Base-by-base conservation (phyloP, 2,329 filamentous ascomycete genomes). In the Boeremia exigua region DNA sequence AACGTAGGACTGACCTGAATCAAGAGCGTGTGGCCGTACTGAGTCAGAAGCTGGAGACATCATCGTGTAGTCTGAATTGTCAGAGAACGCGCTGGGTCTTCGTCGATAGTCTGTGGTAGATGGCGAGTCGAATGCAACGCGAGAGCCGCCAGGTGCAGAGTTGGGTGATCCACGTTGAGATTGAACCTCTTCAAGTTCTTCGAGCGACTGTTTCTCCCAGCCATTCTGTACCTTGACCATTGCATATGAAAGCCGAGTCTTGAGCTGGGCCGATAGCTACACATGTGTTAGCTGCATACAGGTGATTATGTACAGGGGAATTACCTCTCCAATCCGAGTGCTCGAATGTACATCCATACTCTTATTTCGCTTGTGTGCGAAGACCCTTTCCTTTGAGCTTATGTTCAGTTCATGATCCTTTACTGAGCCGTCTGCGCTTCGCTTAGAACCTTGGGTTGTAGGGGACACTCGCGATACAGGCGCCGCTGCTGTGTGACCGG, bases 201-300 rank as follows among this genome's bases (percentile, higher is more conserved):
- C 87, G 54, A 95, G 86, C 15, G 86, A 87, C 60, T 89, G 87
- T 45, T 88, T 84, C 76, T 96, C 90, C 89, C 92, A 95, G 55
- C 91, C 92, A 70, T 96, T 88, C 61, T 77, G 91, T 36, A 97
- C 90, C 76, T 96, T 97, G 71, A 96, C 84, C 84, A 96, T 95
- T 61, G 94, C 94, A 75, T 97, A 97, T 6, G 92, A 91, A 27
- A 98, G 83, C 67, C 92, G 89, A 46, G 92, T 88, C 71, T 88
- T 89, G 48, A 98, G 83, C 70, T 94, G 90, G 50, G 88, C 85
- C 36, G 91, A 92, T 49, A 91, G 79, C 89, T 92, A 72, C 40
- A 67, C 58, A 56, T 37, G 47, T 54, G 58, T 75, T 54, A 75
- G 70, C 60, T 50, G 59, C 47, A 56, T 56, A 52, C 50, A 53